A percentile compares a stretch with the other conserved stretches of the same genome.
These are phyloP conservation scores for Fallopia convolvulus DNA, from an alignment of 148 eudicot genomes.

Conservation along the genomic window DNA sequence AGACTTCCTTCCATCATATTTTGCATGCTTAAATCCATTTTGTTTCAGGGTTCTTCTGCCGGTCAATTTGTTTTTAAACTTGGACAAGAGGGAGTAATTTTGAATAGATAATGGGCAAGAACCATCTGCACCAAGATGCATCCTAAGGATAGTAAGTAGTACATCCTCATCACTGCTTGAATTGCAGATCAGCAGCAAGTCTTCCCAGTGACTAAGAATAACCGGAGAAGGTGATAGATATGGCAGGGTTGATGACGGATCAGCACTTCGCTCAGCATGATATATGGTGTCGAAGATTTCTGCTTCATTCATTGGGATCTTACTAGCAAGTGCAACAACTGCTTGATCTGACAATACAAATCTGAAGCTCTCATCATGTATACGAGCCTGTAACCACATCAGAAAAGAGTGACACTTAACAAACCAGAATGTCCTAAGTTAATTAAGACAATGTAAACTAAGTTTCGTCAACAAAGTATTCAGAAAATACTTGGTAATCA, in stretches of 20 bases:
- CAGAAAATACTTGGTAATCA: background rate
- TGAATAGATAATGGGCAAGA: slow-evolving; percentile 69
- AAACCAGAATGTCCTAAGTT: background rate
- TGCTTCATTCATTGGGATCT: slow-evolving; percentile 39
- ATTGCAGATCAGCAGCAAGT: slow-evolving; percentile 41
- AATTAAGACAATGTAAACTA: background rate
- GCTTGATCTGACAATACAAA: slow-evolving; percentile 79
- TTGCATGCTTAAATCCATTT: slow-evolving; percentile 43
- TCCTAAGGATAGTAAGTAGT: slow-evolving; percentile 39
- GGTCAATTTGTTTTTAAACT: slow-evolving; percentile 35
- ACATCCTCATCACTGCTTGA: slow-evolving; percentile 34
- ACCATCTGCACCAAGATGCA: slow-evolving; percentile 67
- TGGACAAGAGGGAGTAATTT: slow-evolving; percentile 59
- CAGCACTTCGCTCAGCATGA: slow-evolving; percentile 49
- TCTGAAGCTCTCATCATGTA: slow-evolving; percentile 96
- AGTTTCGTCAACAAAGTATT: background rate
- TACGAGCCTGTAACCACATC: slow-evolving; percentile 60
- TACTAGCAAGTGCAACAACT: slow-evolving; percentile 58
- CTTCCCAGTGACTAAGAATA: slow-evolving; percentile 70
- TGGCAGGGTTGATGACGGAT: slow-evolving; percentile 27
- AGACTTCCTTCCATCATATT: slow-evolving; percentile 45
- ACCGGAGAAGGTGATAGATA: slow-evolving; percentile 55
- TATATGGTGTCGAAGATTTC: slow-evolving; percentile 43
- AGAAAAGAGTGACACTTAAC: background rate
- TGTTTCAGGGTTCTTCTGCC: slow-evolving; percentile 31